phyloP scores from a whole-genome alignment of 345 rosid genomes.

The Rhodamnia rubescens region DNA sequence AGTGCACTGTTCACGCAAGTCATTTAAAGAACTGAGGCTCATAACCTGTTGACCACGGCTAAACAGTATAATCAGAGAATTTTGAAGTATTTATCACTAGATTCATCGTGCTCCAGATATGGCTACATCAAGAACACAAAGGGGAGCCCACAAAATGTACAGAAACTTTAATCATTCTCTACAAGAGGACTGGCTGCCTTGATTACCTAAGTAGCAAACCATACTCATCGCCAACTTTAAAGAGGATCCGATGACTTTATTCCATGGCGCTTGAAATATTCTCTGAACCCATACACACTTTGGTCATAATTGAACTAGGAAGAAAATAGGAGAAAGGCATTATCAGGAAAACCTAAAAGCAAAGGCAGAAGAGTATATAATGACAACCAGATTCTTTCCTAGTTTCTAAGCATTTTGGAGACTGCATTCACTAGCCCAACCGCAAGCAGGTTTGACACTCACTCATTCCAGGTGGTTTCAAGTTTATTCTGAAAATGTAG shows the following conservation, averaged over 20 bases:
- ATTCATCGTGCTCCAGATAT: not conserved
- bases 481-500: not conserved
- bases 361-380: not conserved
- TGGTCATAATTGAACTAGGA: slow-evolving; percentile 70
- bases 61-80: not conserved
- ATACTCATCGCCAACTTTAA: not conserved
- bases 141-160: not conserved
- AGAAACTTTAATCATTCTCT: not conserved
- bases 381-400: not conserved
- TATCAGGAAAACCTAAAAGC: not conserved
- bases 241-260: slow-evolving; percentile 21
- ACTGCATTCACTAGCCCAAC: not conserved
- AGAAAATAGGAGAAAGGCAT: not conserved
- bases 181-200: not conserved
- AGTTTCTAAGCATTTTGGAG: not conserved
- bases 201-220: not conserved
- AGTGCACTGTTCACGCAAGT: not conserved
- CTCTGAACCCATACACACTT: slow-evolving; percentile 90
- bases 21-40: not conserved
- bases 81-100: not conserved
- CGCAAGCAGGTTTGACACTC: not conserved
- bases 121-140: not conserved
- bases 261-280: slow-evolving; percentile 74
- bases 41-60: not conserved
- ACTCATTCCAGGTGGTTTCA: not conserved